phyloP scores from a whole-genome alignment of 2,329 filamentous ascomycete genomes.

The Fusarium clavum region DNA sequence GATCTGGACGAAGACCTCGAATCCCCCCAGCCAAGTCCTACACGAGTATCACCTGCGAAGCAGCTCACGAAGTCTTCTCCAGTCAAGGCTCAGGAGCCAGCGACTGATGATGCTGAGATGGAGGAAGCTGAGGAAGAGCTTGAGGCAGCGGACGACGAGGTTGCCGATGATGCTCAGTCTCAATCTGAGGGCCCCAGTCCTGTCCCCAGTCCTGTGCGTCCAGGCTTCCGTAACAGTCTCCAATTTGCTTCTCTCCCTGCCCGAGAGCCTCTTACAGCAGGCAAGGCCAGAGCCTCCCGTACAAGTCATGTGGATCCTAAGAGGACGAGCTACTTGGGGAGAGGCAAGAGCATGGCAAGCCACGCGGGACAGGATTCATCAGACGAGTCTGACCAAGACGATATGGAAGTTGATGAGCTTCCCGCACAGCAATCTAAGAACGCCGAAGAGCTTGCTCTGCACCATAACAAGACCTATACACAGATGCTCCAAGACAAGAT shows the following conservation, averaged over 20 bases:
- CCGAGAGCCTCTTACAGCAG: slow-evolving; percentile 84
- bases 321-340: slow-evolving; percentile 80
- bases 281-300: slow-evolving; percentile 79
- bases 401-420: slow-evolving; percentile 65
- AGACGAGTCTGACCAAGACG: slow-evolving; percentile 62
- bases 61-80: slow-evolving; percentile 44
- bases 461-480: slow-evolving; percentile 89
- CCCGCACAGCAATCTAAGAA: slow-evolving; percentile 55
- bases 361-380: slow-evolving; percentile 57
- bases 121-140: slow-evolving; percentile 26
- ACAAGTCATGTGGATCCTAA: slow-evolving; percentile 81
- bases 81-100: slow-evolving; percentile 45
- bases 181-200: slow-evolving; percentile 79
- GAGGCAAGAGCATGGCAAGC: slow-evolving; percentile 76
- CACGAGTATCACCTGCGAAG: slow-evolving; percentile 29
- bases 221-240: slow-evolving; percentile 87
- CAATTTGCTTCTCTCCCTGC: slow-evolving; percentile 94
- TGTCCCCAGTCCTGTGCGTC: slow-evolving; percentile 80
- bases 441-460: slow-evolving; percentile 55
- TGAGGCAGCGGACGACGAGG: slow-evolving; percentile 20
- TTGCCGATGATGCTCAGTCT: slow-evolving; percentile 64
- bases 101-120: slow-evolving; percentile 3
- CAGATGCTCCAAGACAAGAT: slow-evolving; percentile 94
- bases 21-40: slow-evolving; percentile 40
- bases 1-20: slow-evolving; percentile 28